phyloP scores from a whole-genome alignment of 306 rosid species.

The Cercis canadensis region DNA sequence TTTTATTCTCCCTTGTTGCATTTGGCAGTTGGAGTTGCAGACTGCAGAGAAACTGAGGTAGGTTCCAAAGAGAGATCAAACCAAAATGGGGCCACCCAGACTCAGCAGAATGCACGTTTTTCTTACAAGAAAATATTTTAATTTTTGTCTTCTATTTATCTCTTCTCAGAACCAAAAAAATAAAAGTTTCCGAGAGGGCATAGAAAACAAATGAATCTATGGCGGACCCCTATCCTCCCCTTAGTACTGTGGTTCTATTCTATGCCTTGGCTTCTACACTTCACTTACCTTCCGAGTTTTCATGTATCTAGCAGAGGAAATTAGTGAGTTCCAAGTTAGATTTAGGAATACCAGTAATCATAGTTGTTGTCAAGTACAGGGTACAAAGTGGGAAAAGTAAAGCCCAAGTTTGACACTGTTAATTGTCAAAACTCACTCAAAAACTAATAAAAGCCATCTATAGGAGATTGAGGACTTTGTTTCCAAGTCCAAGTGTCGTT shows the following conservation, averaged over 20 bases:
- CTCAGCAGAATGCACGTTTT: too few species aligned
- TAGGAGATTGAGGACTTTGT: too few species aligned
- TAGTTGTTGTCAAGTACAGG: background rate
- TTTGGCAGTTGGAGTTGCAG: conserved; percentile 39
- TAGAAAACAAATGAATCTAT: background rate
- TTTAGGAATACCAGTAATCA: conserved; percentile 26
- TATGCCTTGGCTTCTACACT: background rate
- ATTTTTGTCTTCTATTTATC: too few species aligned
- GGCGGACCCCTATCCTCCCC: too few species aligned
- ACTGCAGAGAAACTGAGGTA: conserved; percentile 22
- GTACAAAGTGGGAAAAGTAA: too few species aligned
- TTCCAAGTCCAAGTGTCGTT: too few species aligned
- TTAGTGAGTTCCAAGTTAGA: background rate
- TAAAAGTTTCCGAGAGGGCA: background rate
- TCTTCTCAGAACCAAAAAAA: too few species aligned
- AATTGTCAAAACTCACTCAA: background rate
- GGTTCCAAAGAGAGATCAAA: background rate
- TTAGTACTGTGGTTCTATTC: background rate
- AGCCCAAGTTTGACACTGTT: background rate
- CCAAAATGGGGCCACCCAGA: background rate
- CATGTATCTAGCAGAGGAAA: conserved; percentile 12
- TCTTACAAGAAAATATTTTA: too few species aligned
- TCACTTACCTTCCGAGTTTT: conserved; percentile 2
- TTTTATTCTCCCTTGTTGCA: conserved; percentile 17
- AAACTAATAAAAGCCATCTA: too few species aligned